Evolutionary conservation across 2,329 filamentous ascomycete species (phyloP), one percentile per base, ranked within the genome.

Genomic region (Cryoendolithus antarcticus): DNA sequence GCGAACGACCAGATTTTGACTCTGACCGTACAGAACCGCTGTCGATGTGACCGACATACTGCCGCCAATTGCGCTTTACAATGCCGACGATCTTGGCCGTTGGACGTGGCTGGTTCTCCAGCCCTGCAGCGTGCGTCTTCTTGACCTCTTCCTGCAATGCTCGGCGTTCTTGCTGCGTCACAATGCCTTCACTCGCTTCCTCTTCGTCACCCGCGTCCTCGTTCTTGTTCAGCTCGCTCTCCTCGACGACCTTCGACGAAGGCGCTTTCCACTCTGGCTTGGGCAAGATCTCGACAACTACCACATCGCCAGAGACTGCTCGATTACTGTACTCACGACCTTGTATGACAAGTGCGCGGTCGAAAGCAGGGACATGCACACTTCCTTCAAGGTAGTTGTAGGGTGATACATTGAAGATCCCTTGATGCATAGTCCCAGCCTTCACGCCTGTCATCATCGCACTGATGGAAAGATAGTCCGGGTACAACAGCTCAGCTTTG

Each of bases 341-440:
- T 10, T 96, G 71, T 34, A 98, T 74, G 10, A 98, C 70, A 24
- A 98, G 73, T 1, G 86, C 74, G 53, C 91, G 93, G 43, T 91
- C 81, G 54, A 98, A 98, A 4, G 88, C 77, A 1, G 88, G 77
- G 1, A 93, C 86, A 52, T 89, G 81, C 45, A 96, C 82, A 1
- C 86, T 86, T 2, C 86, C 91, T 60, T 98, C 91, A 8, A 98
- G 71, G 53, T 96, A 98, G 65, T 98, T 98, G 70, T 96, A 98
- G 1, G 86, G 85, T 6, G 91, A 96, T 21, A 96, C 86, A 55
- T 88, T 94, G 67, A 95, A 98, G 15, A 84, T 80, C 5, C 91
- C 91, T 62, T 98, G 89, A 58, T 98, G 91, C 52, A 98, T 67
- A 39, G 86, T 77, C 4, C 88, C 86, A 37, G 77, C 78, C 65